A percentile compares a stretch with the other conserved stretches of the same genome.
phyloP scores from a whole-genome alignment of 1,284 basidiomycete genomes.

The Chalciporus sp. region DNA sequence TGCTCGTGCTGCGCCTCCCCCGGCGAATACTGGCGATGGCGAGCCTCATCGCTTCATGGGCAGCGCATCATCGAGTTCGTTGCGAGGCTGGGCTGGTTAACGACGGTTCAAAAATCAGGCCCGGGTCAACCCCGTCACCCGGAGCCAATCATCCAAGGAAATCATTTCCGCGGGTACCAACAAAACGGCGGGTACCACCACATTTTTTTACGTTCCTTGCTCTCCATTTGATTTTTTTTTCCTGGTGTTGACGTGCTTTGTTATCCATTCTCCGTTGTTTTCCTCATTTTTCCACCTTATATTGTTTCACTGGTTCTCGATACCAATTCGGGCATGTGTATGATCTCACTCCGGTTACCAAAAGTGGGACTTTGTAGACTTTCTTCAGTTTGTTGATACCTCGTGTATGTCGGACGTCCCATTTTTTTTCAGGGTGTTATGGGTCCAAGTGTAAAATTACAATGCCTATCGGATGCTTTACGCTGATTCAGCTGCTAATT shows the following conservation, averaged over 20 bases:
- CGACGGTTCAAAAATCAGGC: slow-evolving; percentile 3
- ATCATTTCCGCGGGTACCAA: not conserved
- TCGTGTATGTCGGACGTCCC: not conserved
- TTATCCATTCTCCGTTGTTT: too few relatives aligned
- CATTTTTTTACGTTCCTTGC: too few relatives aligned
- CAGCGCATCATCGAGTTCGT: slow-evolving; percentile 29
- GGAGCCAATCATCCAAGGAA: not conserved
- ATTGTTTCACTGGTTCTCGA: not conserved
- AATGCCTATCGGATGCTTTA: not conserved
- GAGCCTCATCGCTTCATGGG: slow-evolving; percentile 18
- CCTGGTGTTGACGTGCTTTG: not conserved
- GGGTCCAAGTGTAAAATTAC: not conserved
- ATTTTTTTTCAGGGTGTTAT: not conserved
- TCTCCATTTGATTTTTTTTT: not conserved
- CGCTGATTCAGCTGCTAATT: not conserved
- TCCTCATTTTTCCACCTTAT: not conserved
- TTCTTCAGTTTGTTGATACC: not conserved
- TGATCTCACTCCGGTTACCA: slow-evolving; percentile 10
- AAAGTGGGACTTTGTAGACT: slow-evolving; percentile 24
- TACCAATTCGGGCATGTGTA: slow-evolving; percentile 9
- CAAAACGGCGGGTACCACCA: not conserved
- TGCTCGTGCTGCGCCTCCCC: slow-evolving; percentile 1
- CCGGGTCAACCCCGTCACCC: not conserved
- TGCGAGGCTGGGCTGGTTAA: slow-evolving; percentile 36
- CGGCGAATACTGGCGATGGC: slow-evolving; percentile 7